Percentiles rank a stretch among this genome's conserved stretches.
phyloP scores from a whole-genome alignment of 495 filamentous ascomycete species.

The Aspergillus avenaceus region DNA sequence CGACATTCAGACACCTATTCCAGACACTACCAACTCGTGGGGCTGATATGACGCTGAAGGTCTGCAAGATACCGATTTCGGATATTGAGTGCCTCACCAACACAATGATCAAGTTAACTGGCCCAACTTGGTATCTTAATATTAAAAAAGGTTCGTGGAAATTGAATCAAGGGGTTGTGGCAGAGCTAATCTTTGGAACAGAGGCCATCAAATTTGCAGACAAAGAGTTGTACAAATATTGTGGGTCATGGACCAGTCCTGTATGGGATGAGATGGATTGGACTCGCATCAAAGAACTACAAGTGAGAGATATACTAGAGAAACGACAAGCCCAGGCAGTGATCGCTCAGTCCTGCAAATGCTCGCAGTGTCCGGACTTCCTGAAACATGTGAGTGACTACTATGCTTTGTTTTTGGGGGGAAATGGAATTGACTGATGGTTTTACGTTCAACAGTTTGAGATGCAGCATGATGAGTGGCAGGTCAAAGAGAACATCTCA shows the following conservation, averaged over 20 bases:
- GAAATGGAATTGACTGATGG: background rate
- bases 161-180: background rate
- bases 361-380: conserved; percentile 68
- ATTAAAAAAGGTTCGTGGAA: conserved; percentile 38
- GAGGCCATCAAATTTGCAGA: conserved; percentile 45
- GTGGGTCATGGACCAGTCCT: conserved; percentile 62
- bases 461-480: conserved; percentile 93
- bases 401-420: background rate
- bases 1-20: conserved; percentile 57
- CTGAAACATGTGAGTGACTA: conserved; percentile 69
- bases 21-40: conserved; percentile 50
- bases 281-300: conserved; percentile 70
- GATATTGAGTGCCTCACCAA: conserved; percentile 82
- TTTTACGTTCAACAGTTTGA: conserved; percentile 56
- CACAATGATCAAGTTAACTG: conserved; percentile 60
- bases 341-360: conserved; percentile 53
- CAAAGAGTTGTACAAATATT: conserved; percentile 59
- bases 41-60: conserved; percentile 60
- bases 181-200: conserved; percentile 15
- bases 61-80: conserved; percentile 57
- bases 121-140: conserved; percentile 40
- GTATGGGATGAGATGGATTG: conserved; percentile 88
- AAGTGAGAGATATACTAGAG: conserved; percentile 67
- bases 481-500: conserved; percentile 85
- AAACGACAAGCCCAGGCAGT: conserved; percentile 58